phyloP scores from a whole-genome alignment of 2,329 filamentous ascomycete species.

The Neonectria neomacrospora region DNA sequence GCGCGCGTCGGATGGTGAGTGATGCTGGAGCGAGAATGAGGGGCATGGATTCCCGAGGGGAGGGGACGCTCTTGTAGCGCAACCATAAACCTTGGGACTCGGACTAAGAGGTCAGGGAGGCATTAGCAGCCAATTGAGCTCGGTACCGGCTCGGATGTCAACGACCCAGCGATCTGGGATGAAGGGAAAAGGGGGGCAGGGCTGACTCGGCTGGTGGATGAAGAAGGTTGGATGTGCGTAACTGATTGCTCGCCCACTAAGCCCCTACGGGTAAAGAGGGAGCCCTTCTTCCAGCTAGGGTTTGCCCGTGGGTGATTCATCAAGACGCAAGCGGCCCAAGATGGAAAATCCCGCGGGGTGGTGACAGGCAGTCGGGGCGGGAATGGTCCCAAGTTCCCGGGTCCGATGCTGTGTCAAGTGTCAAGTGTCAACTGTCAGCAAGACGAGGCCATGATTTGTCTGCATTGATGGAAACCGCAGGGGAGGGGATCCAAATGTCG shows the following conservation, averaged over 20 bases:
- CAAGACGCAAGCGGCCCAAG: background rate
- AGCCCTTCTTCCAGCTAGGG: too few species aligned
- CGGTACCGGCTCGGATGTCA: background rate
- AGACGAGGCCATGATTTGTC: too few species aligned
- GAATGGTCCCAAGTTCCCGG: background rate
- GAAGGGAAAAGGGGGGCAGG: background rate
- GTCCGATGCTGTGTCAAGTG: background rate
- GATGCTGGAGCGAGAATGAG: background rate
- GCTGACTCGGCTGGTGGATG: background rate
- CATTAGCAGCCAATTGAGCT: background rate
- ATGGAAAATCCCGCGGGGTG: background rate
- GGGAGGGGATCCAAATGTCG: background rate
- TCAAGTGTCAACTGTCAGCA: background rate
- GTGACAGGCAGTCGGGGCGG: background rate
- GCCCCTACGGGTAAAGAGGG: too few species aligned
- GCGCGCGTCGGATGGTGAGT: background rate
- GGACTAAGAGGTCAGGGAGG: background rate
- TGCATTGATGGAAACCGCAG: too few species aligned
- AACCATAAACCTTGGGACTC: background rate
- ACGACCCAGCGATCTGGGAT: background rate
- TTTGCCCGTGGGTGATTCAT: too few species aligned
- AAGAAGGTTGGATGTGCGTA: too few species aligned
- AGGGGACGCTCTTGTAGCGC: background rate
- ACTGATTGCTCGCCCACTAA: too few species aligned
- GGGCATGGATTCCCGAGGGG: slow-evolving; percentile 4